phyloP scores from a whole-genome alignment of 495 filamentous ascomycete genomes.

The Extremus antarcticus region DNA sequence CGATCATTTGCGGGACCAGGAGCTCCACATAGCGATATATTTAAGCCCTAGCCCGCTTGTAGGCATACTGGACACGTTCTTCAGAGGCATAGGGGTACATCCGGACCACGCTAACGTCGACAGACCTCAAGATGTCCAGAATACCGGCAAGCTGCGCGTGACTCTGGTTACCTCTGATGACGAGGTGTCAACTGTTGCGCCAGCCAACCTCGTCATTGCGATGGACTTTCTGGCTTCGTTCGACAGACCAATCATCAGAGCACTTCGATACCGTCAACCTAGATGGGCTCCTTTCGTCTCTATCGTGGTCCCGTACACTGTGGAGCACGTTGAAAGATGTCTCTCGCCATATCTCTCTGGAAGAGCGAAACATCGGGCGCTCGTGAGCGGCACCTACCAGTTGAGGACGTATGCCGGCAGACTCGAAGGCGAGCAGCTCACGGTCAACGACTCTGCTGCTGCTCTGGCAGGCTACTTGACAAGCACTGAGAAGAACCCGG shows the following conservation, averaged over 20 bases:
- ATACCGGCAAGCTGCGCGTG: neutral
- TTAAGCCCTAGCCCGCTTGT: slow-evolving; percentile 35
- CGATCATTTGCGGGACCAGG: slow-evolving; percentile 30
- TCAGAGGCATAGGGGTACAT: slow-evolving; percentile 32
- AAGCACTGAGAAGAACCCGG: neutral
- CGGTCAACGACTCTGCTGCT: neutral
- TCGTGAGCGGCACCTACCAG: slow-evolving; percentile 16
- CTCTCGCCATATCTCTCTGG: slow-evolving; percentile 30
- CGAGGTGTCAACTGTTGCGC: slow-evolving; percentile 31
- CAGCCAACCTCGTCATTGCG: slow-evolving; percentile 42
- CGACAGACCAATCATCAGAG: slow-evolving; percentile 14
- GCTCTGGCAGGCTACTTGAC: slow-evolving; percentile 7
- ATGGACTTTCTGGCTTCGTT: slow-evolving; percentile 41
- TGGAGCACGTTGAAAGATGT: slow-evolving; percentile 47
- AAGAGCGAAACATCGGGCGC: slow-evolving; percentile 13
- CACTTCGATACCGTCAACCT: slow-evolving; percentile 29
- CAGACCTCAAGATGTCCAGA: slow-evolving; percentile 11
- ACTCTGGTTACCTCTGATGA: slow-evolving; percentile 24
- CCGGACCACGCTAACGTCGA: slow-evolving; percentile 5
- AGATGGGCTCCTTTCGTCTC: slow-evolving; percentile 41
- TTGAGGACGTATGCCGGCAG: slow-evolving; percentile 9
- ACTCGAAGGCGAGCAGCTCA: slow-evolving; percentile 7
- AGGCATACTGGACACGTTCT: slow-evolving; percentile 42
- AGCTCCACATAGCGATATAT: slow-evolving; percentile 40
- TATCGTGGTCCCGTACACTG: slow-evolving; percentile 42